Percentiles rank a stretch among this genome's conserved stretches.
phyloP scores from a whole-genome alignment of 805 yeast genomes.

The Jamesozyma jinghongensis region DNA sequence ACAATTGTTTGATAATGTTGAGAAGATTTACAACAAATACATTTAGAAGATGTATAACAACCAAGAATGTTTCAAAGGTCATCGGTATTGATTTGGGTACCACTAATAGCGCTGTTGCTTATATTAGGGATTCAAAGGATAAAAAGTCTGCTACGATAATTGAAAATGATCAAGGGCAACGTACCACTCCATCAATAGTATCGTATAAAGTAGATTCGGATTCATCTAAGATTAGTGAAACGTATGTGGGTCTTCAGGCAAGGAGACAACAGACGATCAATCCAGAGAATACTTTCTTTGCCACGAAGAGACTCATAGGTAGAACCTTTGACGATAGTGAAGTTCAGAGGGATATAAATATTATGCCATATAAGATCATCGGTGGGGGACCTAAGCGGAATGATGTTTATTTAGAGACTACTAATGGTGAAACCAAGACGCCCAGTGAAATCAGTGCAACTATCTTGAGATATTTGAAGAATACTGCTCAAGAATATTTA shows the following conservation, averaged over 20 bases:
- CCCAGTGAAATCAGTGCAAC: slow-evolving; percentile 68
- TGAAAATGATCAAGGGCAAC: slow-evolving; percentile 64
- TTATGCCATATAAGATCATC: slow-evolving; percentile 53
- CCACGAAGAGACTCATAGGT: slow-evolving; percentile 76
- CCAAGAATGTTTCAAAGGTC: slow-evolving; percentile 28
- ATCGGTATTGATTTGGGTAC: slow-evolving; percentile 82
- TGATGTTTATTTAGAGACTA: slow-evolving; percentile 54
- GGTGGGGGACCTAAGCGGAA: slow-evolving; percentile 47
- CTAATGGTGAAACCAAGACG: slow-evolving; percentile 38
- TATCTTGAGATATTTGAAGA: slow-evolving; percentile 55
- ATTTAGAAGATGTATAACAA: too few species aligned
- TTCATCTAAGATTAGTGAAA: slow-evolving; percentile 10
- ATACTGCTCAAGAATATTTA: slow-evolving; percentile 51
- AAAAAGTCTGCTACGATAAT: slow-evolving; percentile 61
- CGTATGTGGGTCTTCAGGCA: slow-evolving; percentile 60
- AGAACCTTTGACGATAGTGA: slow-evolving; percentile 59
- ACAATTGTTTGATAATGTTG: too few species aligned
- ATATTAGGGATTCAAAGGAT: slow-evolving; percentile 31
- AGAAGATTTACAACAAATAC: neutral
- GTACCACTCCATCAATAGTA: slow-evolving; percentile 75
- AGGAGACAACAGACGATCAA: slow-evolving; percentile 69
- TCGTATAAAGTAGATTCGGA: slow-evolving; percentile 40
- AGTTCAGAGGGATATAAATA: slow-evolving; percentile 55
- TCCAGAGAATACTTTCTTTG: slow-evolving; percentile 69
- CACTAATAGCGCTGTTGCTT: slow-evolving; percentile 78